Base-by-base conservation (phyloP, 169 alveolate species). In the Plasmodium billcollinsi region DNA sequence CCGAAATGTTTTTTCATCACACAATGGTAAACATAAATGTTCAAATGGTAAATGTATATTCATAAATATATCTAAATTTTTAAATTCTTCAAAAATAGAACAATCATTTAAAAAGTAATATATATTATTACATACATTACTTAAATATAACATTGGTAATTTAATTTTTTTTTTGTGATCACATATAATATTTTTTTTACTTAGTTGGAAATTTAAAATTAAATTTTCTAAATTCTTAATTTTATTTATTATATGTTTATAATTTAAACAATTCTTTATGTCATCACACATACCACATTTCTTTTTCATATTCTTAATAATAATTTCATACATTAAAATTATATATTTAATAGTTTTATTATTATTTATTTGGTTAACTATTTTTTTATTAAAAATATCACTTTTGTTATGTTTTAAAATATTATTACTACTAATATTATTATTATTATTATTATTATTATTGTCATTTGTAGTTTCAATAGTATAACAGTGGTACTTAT, bases 21-120 rank as follows among this genome's bases (percentile, higher is more conserved):
- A 69, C 24, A 80, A 14, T 59, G 90, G 90, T 26, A 80, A 52
- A 45, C 18, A 80, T 54, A 80, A 72, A 69, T 80, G 90, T 49
- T 80, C 90, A 61, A 80, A 69, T 61, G 90, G 90, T 69, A 80
- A 69, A 72, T 80, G 90, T 73, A 49, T 72, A 52, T 80, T 80
- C 90, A 69, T 80, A 72, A 80, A 80, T 69, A 80, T 63, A 61
- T 80, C 90, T 54, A 80, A 54, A 52, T 80, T 80, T 69, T 63
- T 56, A 63, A 80, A 47, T 65, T 80, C 73, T 15, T 26, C 7
- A 80, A 67, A 80, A 29, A 80, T n/a, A 49, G 90, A 69, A 24
- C 21, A 12, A 56, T 80, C 74, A 61, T 80, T 80, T 80, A 80
- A 73, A 62, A 80, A 80, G 59, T 80, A 80, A 29, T 80, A 80